Base-by-base conservation (phyloP, 805 yeast genomes). In the Candida bentonensis region DNA sequence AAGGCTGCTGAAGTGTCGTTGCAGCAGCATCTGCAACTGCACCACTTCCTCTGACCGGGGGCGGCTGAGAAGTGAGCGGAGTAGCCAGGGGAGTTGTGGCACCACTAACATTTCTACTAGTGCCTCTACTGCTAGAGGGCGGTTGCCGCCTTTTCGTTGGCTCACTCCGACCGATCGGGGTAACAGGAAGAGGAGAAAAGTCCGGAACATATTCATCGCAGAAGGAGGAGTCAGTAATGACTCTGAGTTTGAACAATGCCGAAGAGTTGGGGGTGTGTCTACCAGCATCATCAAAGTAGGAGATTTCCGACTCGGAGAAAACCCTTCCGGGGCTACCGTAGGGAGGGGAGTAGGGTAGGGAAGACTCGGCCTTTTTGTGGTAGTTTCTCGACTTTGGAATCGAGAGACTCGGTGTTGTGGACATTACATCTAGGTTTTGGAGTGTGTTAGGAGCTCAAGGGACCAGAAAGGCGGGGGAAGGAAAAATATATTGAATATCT, bases 151-250 rank as follows among this genome's bases (percentile, higher is more conserved):
- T n/a, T n/a, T n/a, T n/a, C n/a, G n/a, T n/a, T n/a, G n/a, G n/a
- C n/a, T n/a, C n/a, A n/a, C n/a, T n/a, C n/a, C n/a, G n/a, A n/a
- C n/a, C n/a, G n/a, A n/a, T n/a, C n/a, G n/a, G n/a, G n/a, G n/a
- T n/a, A n/a, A n/a, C n/a, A n/a, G n/a, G n/a, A n/a, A n/a, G n/a
- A 11, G 36, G 7, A 30, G 36, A 5, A 30, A 30, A 13, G 5
- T 30, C 36, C 36, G 36, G 36, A 13, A 30, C 36, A n/a, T 30
- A 30, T 15, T 30, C 36, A 30, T 30, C 36, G 20, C 36, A 30
- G 5, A 17, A 9, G 20, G 36, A 30, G 5, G 36, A 30, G 17
- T 30, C 36, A 11, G n/a, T n/a, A n/a, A 30, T 7, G 5, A 30
- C 36, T 30, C 36, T 30, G 5, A n/a, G n/a, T 15, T 30, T 30